A percentile compares a stretch with the other conserved stretches of the same genome.
Conservation (phyloP, 2,329 filamentous ascomycete species). For the Venturia aucupariae region DNA sequence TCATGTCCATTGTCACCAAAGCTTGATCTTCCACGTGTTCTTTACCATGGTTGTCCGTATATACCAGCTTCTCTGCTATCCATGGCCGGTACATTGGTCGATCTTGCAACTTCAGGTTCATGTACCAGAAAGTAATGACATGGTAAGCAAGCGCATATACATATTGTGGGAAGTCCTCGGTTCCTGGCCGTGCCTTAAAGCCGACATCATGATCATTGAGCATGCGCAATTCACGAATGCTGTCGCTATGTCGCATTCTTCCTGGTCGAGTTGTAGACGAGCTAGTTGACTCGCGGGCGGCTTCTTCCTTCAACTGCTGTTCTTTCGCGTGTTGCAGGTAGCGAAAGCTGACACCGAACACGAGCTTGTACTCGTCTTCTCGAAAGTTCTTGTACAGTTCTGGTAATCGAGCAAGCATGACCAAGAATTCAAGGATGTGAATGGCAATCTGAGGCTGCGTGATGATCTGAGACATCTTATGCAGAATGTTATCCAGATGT, state of each 20-base stretch:
- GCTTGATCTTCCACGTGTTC: constrained; percentile 83
- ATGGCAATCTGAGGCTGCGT: constrained; percentile 86
- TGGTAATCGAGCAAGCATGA: constrained; percentile 73
- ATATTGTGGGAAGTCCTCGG: constrained; percentile 81
- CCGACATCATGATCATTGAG: constrained; percentile 12
- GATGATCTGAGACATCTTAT: constrained; percentile 92
- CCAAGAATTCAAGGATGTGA: constrained; percentile 93
- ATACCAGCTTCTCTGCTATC: constrained; percentile 77
- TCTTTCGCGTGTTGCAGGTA: constrained; percentile 86
- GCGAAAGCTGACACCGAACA: constrained; percentile 91
- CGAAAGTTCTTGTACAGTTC: constrained; percentile 81
- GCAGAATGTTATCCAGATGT: constrained; percentile 73
- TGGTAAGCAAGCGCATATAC: constrained; percentile 91
- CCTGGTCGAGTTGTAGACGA: constrained; percentile 18
- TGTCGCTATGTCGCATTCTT: constrained; percentile 32
- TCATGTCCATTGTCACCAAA: constrained; percentile 86
- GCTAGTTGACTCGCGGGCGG: background rate
- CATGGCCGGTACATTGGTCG: constrained; percentile 76
- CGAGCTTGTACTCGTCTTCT: constrained; percentile 83
- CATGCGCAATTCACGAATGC: constrained; percentile 32
- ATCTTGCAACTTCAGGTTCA: constrained; percentile 77
- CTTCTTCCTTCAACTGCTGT: constrained; percentile 13
- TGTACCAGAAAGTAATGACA: constrained; percentile 94
- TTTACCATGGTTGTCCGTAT: constrained; percentile 57
- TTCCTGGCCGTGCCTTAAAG: constrained; percentile 24